Percentiles rank a stretch among this genome's conserved stretches.
phyloP scores from a whole-genome alignment of 164 flowering plant species.

The Aristolochia californica region DNA sequence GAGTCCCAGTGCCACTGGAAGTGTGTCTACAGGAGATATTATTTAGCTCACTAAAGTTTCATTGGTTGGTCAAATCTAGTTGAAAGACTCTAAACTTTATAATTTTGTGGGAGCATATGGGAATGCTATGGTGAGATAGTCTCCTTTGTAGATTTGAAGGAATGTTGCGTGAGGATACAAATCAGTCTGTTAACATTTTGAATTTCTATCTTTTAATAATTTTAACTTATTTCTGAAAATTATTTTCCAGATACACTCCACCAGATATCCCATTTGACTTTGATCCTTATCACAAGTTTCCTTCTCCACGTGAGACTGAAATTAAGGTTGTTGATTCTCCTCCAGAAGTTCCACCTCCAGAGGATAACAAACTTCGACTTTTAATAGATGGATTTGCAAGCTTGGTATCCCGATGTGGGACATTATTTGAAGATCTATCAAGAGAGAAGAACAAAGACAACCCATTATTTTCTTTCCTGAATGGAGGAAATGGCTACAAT shows the following conservation, averaged over 20 bases:
- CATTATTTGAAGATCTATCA: constrained; percentile 84
- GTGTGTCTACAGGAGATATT: background rate
- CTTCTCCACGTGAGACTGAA: constrained; percentile 40
- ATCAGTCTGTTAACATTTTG: too few relatives aligned
- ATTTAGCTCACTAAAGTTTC: too few relatives aligned
- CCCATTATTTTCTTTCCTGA: constrained; percentile 70
- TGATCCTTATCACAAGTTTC: constrained; percentile 63
- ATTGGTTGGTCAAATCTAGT: too few relatives aligned
- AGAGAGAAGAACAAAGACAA: constrained; percentile 72
- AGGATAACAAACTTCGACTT: constrained; percentile 54
- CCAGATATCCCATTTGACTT: constrained; percentile 75
- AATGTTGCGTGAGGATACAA: too few relatives aligned
- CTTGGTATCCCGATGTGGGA: constrained; percentile 88
- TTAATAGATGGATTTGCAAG: constrained; percentile 86
- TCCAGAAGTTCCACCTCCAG: constrained; percentile 71
- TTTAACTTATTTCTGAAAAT: constrained; percentile 2
- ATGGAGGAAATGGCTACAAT: constrained; percentile 70
- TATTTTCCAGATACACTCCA: constrained; percentile 62
- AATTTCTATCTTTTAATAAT: background rate
- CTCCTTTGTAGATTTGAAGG: too few relatives aligned
- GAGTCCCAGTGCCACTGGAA: too few relatives aligned
- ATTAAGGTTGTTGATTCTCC: constrained; percentile 40
- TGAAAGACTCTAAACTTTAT: too few relatives aligned
- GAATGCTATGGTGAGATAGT: too few relatives aligned
- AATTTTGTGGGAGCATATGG: too few relatives aligned